phyloP scores from a whole-genome alignment of 2,329 filamentous ascomycete species.

The Colletotrichum incanum region DNA sequence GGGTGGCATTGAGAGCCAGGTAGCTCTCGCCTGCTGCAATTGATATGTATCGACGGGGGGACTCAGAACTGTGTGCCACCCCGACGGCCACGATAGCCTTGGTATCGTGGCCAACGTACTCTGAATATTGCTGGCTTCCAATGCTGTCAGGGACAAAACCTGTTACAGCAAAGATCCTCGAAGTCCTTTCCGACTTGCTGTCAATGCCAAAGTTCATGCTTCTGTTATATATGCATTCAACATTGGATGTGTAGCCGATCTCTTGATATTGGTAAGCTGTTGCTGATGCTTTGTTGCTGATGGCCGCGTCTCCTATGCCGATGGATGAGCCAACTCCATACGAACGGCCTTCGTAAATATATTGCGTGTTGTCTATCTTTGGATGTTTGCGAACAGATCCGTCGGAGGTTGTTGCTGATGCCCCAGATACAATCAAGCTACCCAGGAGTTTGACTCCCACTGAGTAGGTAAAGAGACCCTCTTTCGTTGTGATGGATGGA shows the following conservation, averaged over 20 bases:
- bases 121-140: conserved; percentile 47
- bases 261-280: conserved; percentile 53
- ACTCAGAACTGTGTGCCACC: conserved; percentile 47
- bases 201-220: conserved; percentile 50
- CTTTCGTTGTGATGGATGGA: conserved; percentile 41
- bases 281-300: conserved; percentile 18
- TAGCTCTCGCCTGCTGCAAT: conserved; percentile 52
- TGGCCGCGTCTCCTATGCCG: conserved; percentile 43
- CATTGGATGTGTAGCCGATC: conserved; percentile 51
- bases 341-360: conserved; percentile 48
- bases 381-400: conserved; percentile 43
- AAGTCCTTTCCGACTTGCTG: not conserved
- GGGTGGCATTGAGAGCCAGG: conserved; percentile 50
- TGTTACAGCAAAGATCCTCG: conserved; percentile 36
- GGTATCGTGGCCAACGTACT: conserved; percentile 49
- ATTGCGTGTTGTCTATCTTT: conserved; percentile 49
- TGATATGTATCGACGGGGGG: conserved; percentile 48
- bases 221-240: conserved; percentile 55
- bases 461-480: conserved; percentile 48
- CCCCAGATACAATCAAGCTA: conserved; percentile 45
- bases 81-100: conserved; percentile 51
- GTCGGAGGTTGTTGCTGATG: conserved; percentile 45
- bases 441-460: conserved; percentile 47
- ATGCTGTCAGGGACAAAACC: conserved; percentile 37
- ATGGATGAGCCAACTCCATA: conserved; percentile 49